These are phyloP conservation scores for Ilyonectria robusta DNA, from an alignment of 2,329 filamentous ascomycete genomes.

Conservation along the genomic window DNA sequence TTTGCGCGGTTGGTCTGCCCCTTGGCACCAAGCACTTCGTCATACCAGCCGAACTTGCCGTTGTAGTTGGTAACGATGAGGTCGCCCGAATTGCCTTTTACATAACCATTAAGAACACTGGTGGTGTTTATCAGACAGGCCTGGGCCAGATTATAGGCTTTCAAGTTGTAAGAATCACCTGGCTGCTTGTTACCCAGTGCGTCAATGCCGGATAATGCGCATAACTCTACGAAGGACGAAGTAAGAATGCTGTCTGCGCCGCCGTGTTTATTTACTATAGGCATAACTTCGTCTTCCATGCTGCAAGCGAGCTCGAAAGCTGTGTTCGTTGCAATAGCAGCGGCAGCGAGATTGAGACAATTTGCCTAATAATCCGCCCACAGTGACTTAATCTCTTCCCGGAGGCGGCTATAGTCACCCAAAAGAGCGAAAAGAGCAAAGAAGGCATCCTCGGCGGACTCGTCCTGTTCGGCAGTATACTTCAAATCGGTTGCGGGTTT, in stretches of 20 bases:
- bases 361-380: conserved; percentile 24
- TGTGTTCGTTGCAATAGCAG: conserved; percentile 37
- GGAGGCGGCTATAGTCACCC: conserved; percentile 23
- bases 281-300: conserved; percentile 62
- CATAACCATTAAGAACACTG: conserved; percentile 15
- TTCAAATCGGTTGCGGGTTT: neutral
- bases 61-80: conserved; percentile 28
- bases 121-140: conserved; percentile 14
- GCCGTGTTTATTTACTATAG: conserved; percentile 28
- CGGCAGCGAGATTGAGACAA: conserved; percentile 36
- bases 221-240: conserved; percentile 13
- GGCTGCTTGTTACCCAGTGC: neutral
- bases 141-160: conserved; percentile 32
- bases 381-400: conserved; percentile 23
- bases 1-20: conserved; percentile 14
- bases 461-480: conserved; percentile 32
- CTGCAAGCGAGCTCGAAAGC: conserved; percentile 39
- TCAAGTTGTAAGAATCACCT: conserved; percentile 24
- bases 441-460: conserved; percentile 22
- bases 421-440: conserved; percentile 34
- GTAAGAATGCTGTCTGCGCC: neutral
- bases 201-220: conserved; percentile 17
- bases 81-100: fast-evolving
- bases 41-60: conserved; percentile 39
- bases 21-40: conserved; percentile 14